Base-by-base conservation (phyloP, 2,329 filamentous ascomycete genomes). In the Apiospora arundinis region DNA sequence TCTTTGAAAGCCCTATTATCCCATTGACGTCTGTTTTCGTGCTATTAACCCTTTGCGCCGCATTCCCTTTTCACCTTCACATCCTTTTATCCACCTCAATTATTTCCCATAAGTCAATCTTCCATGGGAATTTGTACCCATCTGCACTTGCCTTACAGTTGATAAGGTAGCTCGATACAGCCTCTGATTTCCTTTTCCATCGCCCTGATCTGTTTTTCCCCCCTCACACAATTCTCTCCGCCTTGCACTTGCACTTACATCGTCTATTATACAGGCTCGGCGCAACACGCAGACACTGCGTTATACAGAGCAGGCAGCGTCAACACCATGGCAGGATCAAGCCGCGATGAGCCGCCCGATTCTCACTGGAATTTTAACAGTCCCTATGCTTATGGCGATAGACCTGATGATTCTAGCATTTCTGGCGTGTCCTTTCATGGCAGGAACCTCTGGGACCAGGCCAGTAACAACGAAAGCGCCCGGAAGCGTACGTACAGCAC, bases 401-500 rank as follows among this genome's bases (percentile, higher is more conserved):
- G 42, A 3, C 45, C 67, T 16, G 12, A 46, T 37, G 40, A 16
- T 9, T 16, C 14, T 21, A 60, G 25, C 21, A n/a, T 42, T 21
- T 60, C 69, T 25, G 46, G 42, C 6, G n/a, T 60, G 46, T 2
- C 48, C 32, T 40, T 42, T 16, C 4, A 67, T n/a, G 32, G 28
- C 7, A 9, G 21, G 23, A 37, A 23, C 5, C 21, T 45, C 16
- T 70, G 69, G 69, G 45, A 25, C 12, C 65, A 56, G 44, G 21
- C n/a, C 32, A 42, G 69, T 42, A 45, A 52, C 18, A 48, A 48
- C 44, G 66, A 12, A 71, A 71, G 37, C 21, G 32, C 72, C 14
- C 73, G 75, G 68, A 81, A 81, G 69, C 79, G 79, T 16, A 75
- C 76, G 1, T 76, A 78, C 63, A 74, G 73, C 32, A 75, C 75